Evolutionary conservation across 1,139 yeast genomes (phyloP).

Genomic region (Blastobotrys capitulatus): DNA sequence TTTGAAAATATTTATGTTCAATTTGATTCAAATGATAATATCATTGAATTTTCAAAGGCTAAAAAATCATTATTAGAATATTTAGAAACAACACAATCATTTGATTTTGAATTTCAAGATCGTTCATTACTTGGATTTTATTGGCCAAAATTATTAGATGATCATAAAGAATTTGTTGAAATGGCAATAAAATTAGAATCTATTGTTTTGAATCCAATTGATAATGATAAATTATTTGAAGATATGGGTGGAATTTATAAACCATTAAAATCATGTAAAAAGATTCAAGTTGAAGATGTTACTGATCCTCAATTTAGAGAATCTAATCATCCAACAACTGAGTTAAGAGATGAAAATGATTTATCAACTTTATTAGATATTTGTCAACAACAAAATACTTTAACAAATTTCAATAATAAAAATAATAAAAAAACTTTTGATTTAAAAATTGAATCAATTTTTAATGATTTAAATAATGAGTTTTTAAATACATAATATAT

Average conservation of each 20-base stretch:
- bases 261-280: conserved; percentile 1
- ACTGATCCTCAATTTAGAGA: conserved; percentile 8
- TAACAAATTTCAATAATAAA: neutral
- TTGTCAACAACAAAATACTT: conserved; percentile 3
- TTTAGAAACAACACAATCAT: conserved; percentile 11
- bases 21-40: neutral
- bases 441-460: conserved; percentile 3
- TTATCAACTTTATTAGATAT: conserved; percentile 5
- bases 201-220: conserved; percentile 10
- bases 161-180: conserved; percentile 10
- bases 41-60: neutral
- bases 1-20: conserved; percentile 7
- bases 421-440: neutral
- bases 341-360: conserved; percentile 2
- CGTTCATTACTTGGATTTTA: conserved; percentile 12
- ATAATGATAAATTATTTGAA: conserved; percentile 11
- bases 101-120: conserved; percentile 1
- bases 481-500: conserved; percentile 1
- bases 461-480: neutral
- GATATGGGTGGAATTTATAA: conserved; percentile 13
- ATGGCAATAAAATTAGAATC: conserved; percentile 12
- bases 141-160: conserved; percentile 12
- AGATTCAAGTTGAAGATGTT: conserved; percentile 2
- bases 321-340: neutral
- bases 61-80: conserved; percentile 8